Evolutionary conservation across 2,329 filamentous ascomycete genomes (phyloP).

Genomic region (Neofusicoccum sp.): DNA sequence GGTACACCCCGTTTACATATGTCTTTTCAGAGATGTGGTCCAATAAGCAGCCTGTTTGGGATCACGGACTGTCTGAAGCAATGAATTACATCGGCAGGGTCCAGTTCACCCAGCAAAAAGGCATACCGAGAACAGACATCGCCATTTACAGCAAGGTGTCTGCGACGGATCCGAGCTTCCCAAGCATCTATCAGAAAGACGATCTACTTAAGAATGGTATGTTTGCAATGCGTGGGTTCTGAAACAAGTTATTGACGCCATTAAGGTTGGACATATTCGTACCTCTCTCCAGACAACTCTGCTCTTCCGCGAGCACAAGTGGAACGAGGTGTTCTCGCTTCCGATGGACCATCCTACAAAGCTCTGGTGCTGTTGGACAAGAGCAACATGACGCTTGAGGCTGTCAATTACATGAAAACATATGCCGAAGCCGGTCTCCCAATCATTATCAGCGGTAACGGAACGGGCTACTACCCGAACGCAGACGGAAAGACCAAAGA

Average conservation of each 20-base stretch:
- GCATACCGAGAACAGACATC: neutral
- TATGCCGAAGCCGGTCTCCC: neutral
- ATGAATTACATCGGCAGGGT: neutral
- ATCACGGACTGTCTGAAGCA: neutral
- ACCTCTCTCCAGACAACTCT: neutral
- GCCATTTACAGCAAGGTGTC: neutral
- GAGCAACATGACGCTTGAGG: neutral
- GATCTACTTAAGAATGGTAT: neutral
- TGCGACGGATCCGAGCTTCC: neutral
- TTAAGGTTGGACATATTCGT: neutral
- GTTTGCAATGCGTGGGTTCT: neutral
- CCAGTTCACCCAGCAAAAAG: neutral
- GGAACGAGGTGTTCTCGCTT: neutral
- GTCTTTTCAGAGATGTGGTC: neutral
- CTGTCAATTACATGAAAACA: neutral
- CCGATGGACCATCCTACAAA: neutral
- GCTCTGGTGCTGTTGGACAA: neutral
- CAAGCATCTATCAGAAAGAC: neutral
- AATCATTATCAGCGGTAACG: neutral
- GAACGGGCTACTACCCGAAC: neutral
- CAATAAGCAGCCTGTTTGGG: slow-evolving; percentile 4
- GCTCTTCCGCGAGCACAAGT: neutral
- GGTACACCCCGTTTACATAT: slow-evolving; percentile 14
- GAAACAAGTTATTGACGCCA: neutral
- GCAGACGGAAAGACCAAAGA: neutral